Percentiles rank a stretch among this genome's conserved stretches.
Conservation (phyloP, 129 eudicot genomes). For the Sambucus nigra region DNA sequence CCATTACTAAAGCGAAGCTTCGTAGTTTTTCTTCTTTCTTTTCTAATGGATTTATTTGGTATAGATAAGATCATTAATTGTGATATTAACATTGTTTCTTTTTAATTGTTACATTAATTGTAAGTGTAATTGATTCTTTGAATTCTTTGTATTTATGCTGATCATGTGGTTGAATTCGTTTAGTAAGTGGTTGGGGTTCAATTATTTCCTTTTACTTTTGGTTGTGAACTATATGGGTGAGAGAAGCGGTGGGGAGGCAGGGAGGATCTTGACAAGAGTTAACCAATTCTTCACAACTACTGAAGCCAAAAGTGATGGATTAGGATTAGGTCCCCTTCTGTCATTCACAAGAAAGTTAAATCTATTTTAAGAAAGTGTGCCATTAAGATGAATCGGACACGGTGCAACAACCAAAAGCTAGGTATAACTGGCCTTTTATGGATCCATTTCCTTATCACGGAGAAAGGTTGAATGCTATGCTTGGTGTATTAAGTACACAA, state of each 20-base stretch:
- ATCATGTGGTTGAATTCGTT: conserved; percentile 15
- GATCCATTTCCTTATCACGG: too few relatives aligned
- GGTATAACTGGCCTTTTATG: not conserved
- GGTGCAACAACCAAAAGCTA: not conserved
- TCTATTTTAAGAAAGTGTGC: not conserved
- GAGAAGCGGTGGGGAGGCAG: not conserved
- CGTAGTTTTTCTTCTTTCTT: not conserved
- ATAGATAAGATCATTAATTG: not conserved
- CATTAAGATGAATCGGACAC: not conserved
- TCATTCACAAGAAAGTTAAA: conserved; percentile 18
- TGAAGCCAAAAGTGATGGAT: too few relatives aligned
- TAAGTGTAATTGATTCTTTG: conserved; percentile 21
- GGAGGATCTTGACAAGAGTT: not conserved
- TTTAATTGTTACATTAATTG: conserved; percentile 11
- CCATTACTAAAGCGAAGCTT: conserved; percentile 24
- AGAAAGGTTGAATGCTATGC: too few relatives aligned
- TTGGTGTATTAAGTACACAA: too few relatives aligned
- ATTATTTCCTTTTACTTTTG: not conserved
- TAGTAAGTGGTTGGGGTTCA: not conserved
- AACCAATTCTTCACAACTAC: conserved; percentile 6
- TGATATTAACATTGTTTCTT: not conserved
- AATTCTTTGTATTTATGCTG: conserved; percentile 7
- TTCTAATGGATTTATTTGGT: not conserved
- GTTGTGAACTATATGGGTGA: not conserved
- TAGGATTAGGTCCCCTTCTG: conserved; percentile 18